These are phyloP conservation scores for Bruguiera sexangula DNA, from an alignment of 345 rosid species.

Conservation along the genomic window DNA sequence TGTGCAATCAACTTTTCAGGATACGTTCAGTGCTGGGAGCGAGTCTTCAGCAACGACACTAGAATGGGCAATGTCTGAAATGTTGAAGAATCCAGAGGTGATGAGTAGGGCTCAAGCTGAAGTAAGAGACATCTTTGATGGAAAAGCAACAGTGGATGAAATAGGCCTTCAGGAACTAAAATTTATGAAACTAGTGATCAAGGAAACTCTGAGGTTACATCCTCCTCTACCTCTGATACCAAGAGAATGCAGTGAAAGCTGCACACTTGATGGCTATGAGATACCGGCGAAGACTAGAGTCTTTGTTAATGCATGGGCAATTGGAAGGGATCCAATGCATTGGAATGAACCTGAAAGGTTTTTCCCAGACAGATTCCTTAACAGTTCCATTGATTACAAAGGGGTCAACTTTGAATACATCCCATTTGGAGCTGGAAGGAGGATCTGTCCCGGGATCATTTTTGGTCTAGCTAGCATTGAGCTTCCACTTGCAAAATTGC, in stretches of 20 bases:
- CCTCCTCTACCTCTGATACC: constrained; percentile 14
- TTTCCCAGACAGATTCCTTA: constrained; percentile 17
- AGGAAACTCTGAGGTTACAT: constrained; percentile 7
- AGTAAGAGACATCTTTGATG: constrained; percentile 15
- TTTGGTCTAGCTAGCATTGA: constrained; percentile 18
- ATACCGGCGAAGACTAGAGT: constrained; percentile 12
- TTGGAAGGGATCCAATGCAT: constrained; percentile 14
- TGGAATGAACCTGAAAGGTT: constrained; percentile 17
- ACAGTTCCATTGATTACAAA: constrained; percentile 14
- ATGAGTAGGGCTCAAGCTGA: constrained; percentile 28
- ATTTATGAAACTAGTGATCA: constrained; percentile 2
- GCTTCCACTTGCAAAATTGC: constrained; percentile 10
- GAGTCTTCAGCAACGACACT: constrained; percentile 20
- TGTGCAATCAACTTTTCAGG: constrained; percentile 4
- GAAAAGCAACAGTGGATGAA: constrained; percentile 19
- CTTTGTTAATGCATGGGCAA: constrained; percentile 3
- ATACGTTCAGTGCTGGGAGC: constrained; percentile 21
- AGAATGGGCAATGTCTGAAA: constrained; percentile 27
- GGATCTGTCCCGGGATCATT: constrained; percentile 23
- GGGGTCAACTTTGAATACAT: constrained; percentile 20
- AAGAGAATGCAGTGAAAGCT: constrained; percentile 10
- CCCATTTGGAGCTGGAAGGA: constrained; percentile 33
- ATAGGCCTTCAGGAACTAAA: neutral
- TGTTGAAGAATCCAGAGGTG: constrained; percentile 23
- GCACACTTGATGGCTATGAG: constrained; percentile 10